phyloP scores from a whole-genome alignment of 2,329 filamentous ascomycete species.

The Verticillium zaregamsianum region DNA sequence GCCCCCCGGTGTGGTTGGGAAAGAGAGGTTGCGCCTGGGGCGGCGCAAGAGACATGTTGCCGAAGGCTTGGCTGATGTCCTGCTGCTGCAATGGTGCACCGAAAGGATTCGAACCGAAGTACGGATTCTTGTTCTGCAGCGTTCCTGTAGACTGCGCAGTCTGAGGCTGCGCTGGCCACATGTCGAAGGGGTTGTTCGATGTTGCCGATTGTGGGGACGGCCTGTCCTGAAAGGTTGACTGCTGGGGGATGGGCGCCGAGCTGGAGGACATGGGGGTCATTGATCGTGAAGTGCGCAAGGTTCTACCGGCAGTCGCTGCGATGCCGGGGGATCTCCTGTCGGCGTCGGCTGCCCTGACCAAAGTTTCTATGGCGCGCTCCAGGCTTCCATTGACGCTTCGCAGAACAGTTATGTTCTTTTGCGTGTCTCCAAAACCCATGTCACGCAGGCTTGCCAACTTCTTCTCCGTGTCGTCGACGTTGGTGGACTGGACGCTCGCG shows the following conservation, averaged over 20 bases:
- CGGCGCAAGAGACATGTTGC: slow-evolving; percentile 65
- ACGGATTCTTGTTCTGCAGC: slow-evolving; percentile 54
- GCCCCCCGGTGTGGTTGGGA: slow-evolving; percentile 69
- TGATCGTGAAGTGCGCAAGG: slow-evolving; percentile 44
- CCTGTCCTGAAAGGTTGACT: slow-evolving; percentile 15
- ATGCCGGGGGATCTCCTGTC: slow-evolving; percentile 35
- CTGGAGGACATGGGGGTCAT: slow-evolving; percentile 48
- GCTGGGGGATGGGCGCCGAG: slow-evolving; percentile 20
- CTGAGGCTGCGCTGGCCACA: slow-evolving; percentile 50
- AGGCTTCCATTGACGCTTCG: slow-evolving; percentile 81
- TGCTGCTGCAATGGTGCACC: slow-evolving; percentile 43
- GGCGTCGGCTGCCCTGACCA: slow-evolving; percentile 78
- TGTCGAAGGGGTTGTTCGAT: slow-evolving; percentile 67
- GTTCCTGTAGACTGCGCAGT: slow-evolving; percentile 63
- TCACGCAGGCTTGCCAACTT: slow-evolving; percentile 77
- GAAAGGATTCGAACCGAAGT: slow-evolving; percentile 63
- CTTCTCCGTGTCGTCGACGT: slow-evolving; percentile 59
- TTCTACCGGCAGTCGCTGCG: slow-evolving; percentile 32
- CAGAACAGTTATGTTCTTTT: slow-evolving; percentile 74
- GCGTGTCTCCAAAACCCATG: slow-evolving; percentile 87
- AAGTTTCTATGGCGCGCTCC: slow-evolving; percentile 78
- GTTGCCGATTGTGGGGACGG: slow-evolving; percentile 24
- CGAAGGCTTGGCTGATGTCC: slow-evolving; percentile 64
- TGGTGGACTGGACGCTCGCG: slow-evolving; percentile 55
- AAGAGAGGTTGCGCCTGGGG: slow-evolving; percentile 60